These are phyloP conservation scores for Gossypioides kirkii DNA, from an alignment of 345 rosid species.

Conservation along the genomic window DNA sequence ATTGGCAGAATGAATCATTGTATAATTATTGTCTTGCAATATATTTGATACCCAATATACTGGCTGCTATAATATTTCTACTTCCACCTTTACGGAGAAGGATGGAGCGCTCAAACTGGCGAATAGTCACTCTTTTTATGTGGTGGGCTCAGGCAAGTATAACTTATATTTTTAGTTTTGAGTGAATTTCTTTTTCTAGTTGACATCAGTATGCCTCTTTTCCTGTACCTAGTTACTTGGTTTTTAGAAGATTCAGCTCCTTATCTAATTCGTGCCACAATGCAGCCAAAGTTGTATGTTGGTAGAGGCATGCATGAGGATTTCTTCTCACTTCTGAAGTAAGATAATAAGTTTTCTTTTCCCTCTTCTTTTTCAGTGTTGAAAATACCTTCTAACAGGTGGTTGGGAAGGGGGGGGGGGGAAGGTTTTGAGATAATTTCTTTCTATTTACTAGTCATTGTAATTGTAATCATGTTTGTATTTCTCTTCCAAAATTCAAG, in stretches of 20 bases:
- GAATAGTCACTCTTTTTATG: constrained; percentile 65
- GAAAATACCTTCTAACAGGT: neutral
- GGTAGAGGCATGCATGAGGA: constrained; percentile 99
- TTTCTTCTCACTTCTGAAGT: constrained; percentile 79
- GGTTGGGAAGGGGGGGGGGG: neutral
- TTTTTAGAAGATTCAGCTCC: constrained; percentile 3
- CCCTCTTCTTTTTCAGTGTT: neutral
- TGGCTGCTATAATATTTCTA: constrained; percentile 68
- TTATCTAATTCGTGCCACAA: neutral
- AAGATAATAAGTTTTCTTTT: constrained; percentile 29
- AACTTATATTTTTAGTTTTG: neutral
- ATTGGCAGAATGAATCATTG: constrained; percentile 60
- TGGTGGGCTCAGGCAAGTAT: constrained; percentile 99
- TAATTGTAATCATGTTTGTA: neutral
- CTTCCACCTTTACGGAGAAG: constrained; percentile 68
- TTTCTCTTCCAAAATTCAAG: constrained; percentile 6
- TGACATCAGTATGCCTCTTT: neutral
- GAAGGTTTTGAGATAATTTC: constrained; percentile 9
- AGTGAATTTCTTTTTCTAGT: constrained; percentile 3
- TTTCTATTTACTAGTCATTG: neutral
- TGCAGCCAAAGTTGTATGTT: constrained; percentile 86
- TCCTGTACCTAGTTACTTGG: neutral
- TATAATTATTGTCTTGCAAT: constrained; percentile 73
- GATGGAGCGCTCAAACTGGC: constrained; percentile 86
- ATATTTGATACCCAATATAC: constrained; percentile 67